These are phyloP conservation scores for Lindgomyces ingoldianus DNA, from an alignment of 495 filamentous ascomycete species.

Conservation along the genomic window DNA sequence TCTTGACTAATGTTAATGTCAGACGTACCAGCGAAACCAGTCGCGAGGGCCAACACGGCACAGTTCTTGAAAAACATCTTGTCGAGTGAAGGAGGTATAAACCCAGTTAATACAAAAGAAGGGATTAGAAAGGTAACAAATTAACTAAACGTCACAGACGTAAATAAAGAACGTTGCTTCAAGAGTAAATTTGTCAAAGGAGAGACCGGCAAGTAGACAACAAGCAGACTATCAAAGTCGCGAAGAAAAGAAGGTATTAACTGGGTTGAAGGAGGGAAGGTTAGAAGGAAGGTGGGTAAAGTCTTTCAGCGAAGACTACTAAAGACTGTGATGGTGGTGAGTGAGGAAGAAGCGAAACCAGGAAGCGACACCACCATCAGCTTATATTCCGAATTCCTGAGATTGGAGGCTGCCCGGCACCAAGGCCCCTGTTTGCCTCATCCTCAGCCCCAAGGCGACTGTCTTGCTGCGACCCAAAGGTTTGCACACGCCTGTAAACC, in stretches of 20 bases:
- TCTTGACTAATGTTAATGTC: background rate
- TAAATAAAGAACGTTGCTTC: too few species aligned
- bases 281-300: conserved; percentile 7
- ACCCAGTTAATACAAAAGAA: conserved; percentile 30
- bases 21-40: conserved; percentile 31
- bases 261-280: conserved; percentile 20
- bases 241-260: conserved; percentile 29
- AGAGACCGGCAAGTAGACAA: conserved; percentile 5
- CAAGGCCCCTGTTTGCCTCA: too few species aligned
- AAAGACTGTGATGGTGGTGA: conserved; percentile 20
- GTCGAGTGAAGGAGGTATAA: conserved; percentile 2
- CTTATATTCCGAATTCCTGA: conserved; percentile 10
- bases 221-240: conserved; percentile 37
- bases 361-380: background rate
- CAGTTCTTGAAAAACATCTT: conserved; percentile 33
- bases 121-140: conserved; percentile 29
- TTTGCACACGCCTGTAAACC: too few species aligned
- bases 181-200: conserved; percentile 2
- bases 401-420: background rate
- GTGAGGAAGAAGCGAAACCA: conserved; percentile 20
- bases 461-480: too few species aligned
- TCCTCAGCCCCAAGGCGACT: too few species aligned
- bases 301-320: background rate
- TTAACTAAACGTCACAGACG: conserved; percentile 36
- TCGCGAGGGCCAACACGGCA: conserved; percentile 30